Evolutionary conservation across 169 alveolate species (phyloP).

Genomic region (Babesia bovis): DNA sequence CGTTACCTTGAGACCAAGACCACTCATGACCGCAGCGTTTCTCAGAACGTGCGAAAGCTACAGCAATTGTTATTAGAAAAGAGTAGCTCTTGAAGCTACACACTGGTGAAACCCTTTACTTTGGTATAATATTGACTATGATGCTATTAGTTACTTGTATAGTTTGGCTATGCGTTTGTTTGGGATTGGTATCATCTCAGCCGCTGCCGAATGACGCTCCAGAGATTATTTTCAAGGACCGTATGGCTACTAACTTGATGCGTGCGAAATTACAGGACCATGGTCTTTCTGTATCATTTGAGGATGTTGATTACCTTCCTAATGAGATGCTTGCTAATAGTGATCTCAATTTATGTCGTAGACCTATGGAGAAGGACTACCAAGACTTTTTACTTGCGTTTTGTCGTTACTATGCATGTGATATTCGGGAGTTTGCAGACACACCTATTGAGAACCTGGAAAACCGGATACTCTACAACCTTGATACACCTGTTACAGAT

Average conservation of each 20-base stretch:
- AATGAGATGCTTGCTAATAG: not conserved
- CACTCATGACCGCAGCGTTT: too few species aligned
- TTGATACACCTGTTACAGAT: not conserved
- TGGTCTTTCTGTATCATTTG: slow-evolving; percentile 29
- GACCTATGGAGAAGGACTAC: not conserved
- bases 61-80: too few species aligned
- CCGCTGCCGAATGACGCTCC: too few species aligned
- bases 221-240: not conserved
- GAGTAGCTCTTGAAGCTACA: too few species aligned
- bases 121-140: too few species aligned
- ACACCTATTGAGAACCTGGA: not conserved
- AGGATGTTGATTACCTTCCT: slow-evolving; percentile 52
- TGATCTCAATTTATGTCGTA: slow-evolving; percentile 2
- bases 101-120: too few species aligned
- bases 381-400: slow-evolving; percentile 39
- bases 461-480: not conserved
- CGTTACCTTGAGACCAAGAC: too few species aligned
- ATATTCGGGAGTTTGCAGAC: slow-evolving; percentile 9
- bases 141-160: too few species aligned
- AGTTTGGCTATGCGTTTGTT: too few species aligned
- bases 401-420: slow-evolving; percentile 25
- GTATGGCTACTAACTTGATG: not conserved
- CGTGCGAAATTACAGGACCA: not conserved
- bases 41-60: too few species aligned
- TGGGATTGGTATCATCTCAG: too few species aligned